phyloP scores from a whole-genome alignment of 257 asterid species.

The Solanum peruvianum region DNA sequence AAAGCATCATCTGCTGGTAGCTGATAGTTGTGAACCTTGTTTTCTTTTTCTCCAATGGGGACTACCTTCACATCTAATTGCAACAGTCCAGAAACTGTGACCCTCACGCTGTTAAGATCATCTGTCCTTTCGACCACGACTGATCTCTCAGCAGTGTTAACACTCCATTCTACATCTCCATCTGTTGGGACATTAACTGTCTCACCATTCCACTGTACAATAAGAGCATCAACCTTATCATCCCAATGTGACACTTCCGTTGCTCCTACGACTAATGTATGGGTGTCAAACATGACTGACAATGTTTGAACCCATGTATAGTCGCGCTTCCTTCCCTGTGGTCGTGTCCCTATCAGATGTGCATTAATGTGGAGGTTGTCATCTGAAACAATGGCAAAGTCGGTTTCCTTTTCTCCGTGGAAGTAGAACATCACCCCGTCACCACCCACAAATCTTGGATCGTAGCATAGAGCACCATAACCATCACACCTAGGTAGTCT shows the following conservation, averaged over 20 bases:
- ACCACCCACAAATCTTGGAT: conserved; percentile 74
- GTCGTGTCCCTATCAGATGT: conserved; percentile 60
- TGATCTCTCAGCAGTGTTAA: conserved; percentile 11
- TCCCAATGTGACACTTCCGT: conserved; percentile 39
- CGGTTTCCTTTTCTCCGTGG: conserved; percentile 53
- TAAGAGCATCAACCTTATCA: conserved; percentile 30
- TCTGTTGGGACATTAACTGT: conserved; percentile 24
- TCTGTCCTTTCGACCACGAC: conserved; percentile 52
- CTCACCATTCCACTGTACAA: conserved; percentile 35
- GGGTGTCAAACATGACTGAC: conserved; percentile 44
- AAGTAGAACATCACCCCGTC: conserved; percentile 80
- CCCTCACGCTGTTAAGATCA: conserved; percentile 40
- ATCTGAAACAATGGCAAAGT: conserved; percentile 56
- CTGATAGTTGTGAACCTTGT: conserved; percentile 47
- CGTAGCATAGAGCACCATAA: conserved; percentile 52
- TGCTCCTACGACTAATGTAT: conserved; percentile 46
- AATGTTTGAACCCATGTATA: conserved; percentile 77
- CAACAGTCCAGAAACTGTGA: conserved; percentile 16
- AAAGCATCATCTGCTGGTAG: conserved; percentile 37
- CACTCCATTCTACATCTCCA: conserved; percentile 49
- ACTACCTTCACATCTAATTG: conserved; percentile 41
- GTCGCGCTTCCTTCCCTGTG: conserved; percentile 56
- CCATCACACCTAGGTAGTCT: conserved; percentile 59
- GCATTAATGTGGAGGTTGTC: conserved; percentile 64
- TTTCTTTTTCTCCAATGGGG: conserved; percentile 42